phyloP scores from a whole-genome alignment of 2,329 filamentous ascomycete genomes.

The Chaetoscypha palmicola region DNA sequence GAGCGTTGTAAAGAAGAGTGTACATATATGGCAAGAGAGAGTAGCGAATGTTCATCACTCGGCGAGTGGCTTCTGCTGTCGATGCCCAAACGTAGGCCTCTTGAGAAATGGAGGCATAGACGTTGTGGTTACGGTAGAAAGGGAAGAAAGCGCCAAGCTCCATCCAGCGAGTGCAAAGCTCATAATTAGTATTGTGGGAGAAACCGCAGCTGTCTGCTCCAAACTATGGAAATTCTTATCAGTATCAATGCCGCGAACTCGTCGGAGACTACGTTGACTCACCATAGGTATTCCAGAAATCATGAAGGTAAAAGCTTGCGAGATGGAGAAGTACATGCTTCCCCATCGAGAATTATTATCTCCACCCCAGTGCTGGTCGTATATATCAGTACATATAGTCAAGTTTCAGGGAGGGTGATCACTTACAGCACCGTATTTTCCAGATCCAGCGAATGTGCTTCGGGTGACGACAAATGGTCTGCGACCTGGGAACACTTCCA shows the following conservation, averaged over 20 bases:
- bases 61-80: slow-evolving; percentile 57
- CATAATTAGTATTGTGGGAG: slow-evolving; percentile 55
- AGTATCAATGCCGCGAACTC: too few species aligned
- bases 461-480: slow-evolving; percentile 69
- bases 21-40: slow-evolving; percentile 71
- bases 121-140: slow-evolving; percentile 71
- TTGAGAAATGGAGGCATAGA: slow-evolving; percentile 46
- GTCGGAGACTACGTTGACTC: too few species aligned
- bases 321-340: slow-evolving; percentile 52
- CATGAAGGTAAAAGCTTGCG: slow-evolving; percentile 53
- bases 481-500: slow-evolving; percentile 38
- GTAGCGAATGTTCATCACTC: slow-evolving; percentile 67
- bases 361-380: slow-evolving; percentile 55
- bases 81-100: slow-evolving; percentile 66
- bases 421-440: slow-evolving; percentile 54
- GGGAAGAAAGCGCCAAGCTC: slow-evolving; percentile 65
- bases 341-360: slow-evolving; percentile 53
- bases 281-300: slow-evolving; percentile 64
- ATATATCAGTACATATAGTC: too few species aligned
- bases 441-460: slow-evolving; percentile 68
- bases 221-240: too few species aligned
- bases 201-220: slow-evolving; percentile 75
- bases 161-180: slow-evolving; percentile 68
- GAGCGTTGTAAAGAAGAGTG: slow-evolving; percentile 60
- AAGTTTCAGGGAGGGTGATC: too few species aligned